Evolutionary conservation across 768 basidiomycete species (phyloP), one percentile per base, ranked within the genome.

Genomic region (Serendipita sp.): DNA sequence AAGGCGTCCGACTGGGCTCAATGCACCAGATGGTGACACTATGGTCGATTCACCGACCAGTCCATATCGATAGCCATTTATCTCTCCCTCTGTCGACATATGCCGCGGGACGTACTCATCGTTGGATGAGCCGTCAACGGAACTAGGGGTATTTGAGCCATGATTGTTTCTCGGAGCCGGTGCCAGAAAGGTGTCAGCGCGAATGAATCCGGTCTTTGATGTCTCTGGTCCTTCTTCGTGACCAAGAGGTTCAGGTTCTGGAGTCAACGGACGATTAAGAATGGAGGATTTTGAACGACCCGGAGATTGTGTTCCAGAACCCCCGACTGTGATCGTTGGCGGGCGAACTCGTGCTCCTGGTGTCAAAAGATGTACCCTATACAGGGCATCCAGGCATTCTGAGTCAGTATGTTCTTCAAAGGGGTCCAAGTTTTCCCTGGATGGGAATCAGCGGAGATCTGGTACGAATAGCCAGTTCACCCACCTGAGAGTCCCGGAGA

Each of bases 251-350:
- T 58, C 53, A 26, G 53, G 53, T 24, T 58, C 53, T 13, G 53
- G 53, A 11, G 53, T 24, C 33, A 58, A 22, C 17, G 53, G 53
- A n/a, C 53, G 24, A 3, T 33, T 31, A 31, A 58, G 53, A 26
- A 58, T 58, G 17, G 20, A 26, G n/a, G 4, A 13, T 22, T 4
- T 11, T 11, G 17, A 61, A 88, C 85, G 44, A 70, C 74, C 42
- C 72, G 74, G 62, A 71, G 71, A 7, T 50, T 48, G 51, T 61
- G 42, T 13, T 34, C n/a, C 56, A 7, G 38, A 38, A 38, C 38
- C n/a, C 13, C 26, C 56, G 17, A 60, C 31, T 9, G n/a, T 38
- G 14, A 43, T 24, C 24, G 50, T 41, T 13, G 24, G 51, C n/a
- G 34, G 7, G 3, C 24, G 63, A 31, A 63, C 14, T 22, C n/a